Percentiles rank a stretch among this genome's conserved stretches.
Conservation (phyloP, 2,329 filamentous ascomycete species). For the Fusarium euwallaceae region DNA sequence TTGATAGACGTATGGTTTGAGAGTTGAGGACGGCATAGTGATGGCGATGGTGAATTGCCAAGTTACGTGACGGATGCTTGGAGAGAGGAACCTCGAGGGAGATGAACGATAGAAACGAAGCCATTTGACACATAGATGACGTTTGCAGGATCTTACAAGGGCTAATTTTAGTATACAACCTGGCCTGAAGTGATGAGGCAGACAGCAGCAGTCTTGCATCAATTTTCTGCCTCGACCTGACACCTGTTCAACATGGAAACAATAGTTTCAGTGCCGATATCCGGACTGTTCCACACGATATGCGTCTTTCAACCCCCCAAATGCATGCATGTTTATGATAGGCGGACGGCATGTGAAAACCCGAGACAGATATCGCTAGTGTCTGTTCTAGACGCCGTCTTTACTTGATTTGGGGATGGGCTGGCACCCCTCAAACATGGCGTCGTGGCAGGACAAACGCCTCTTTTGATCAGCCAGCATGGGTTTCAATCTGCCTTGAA, state of each 20-base stretch:
- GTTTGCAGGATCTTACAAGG: background rate
- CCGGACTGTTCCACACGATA: background rate
- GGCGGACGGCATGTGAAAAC: background rate
- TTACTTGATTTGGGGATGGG: background rate
- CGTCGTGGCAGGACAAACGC: background rate
- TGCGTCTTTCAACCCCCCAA: background rate
- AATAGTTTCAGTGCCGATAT: background rate
- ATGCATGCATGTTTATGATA: background rate
- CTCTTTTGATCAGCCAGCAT: background rate
- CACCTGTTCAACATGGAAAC: background rate
- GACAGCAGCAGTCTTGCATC: background rate
- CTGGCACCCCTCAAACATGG: background rate
- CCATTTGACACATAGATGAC: background rate
- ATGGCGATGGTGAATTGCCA: background rate
- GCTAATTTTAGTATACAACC: background rate
- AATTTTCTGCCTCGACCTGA: background rate
- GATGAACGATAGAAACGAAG: background rate
- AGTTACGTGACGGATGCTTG: background rate
- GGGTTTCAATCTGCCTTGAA: background rate
- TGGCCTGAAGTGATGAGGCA: background rate
- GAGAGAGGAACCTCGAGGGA: too few relatives aligned
- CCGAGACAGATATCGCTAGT: background rate
- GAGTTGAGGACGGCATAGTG: background rate
- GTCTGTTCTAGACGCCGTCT: background rate
- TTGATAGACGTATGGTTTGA: background rate